Conservation (phyloP, 352 stramenopile genomes). For the Globisporangium camurandrum region DNA sequence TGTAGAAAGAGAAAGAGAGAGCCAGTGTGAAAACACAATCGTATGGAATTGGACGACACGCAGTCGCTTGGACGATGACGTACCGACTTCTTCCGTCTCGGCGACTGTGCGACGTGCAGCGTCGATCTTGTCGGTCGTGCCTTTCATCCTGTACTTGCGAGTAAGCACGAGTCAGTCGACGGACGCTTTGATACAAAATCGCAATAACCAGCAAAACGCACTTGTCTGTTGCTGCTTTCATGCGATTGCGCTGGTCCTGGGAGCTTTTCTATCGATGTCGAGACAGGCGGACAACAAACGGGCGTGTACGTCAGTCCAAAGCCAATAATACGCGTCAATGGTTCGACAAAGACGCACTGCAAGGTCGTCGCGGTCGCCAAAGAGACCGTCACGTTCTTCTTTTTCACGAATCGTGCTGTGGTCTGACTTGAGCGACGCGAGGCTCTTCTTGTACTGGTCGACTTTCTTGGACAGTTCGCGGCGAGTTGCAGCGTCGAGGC, state of each 20-base stretch:
- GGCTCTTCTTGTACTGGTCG: conserved; percentile 86
- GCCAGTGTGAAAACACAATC: too few species aligned
- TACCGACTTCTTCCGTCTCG: conserved; percentile 84
- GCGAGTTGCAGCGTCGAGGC: conserved; percentile 64
- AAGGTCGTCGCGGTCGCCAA: conserved; percentile 67
- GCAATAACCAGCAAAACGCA: conserved; percentile 14
- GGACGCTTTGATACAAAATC: neutral
- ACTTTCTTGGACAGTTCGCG: conserved; percentile 86
- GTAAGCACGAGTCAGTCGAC: neutral
- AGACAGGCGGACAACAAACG: neutral
- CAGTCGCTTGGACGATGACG: conserved; percentile 6
- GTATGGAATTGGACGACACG: too few species aligned
- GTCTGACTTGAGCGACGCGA: conserved; percentile 72
- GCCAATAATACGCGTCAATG: neutral
- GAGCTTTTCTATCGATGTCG: conserved; percentile 37
- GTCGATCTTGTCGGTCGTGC: conserved; percentile 75
- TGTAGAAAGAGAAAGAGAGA: conserved; percentile 1
- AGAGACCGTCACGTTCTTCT: conserved; percentile 77
- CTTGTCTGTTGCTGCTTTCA: conserved; percentile 80
- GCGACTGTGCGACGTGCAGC: conserved; percentile 70
- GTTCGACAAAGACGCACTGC: conserved; percentile 18
- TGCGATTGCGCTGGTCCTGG: conserved; percentile 60
- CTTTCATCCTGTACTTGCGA: conserved; percentile 56
- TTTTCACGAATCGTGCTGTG: conserved; percentile 80
- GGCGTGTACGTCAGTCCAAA: neutral